Evolutionary conservation across 768 basidiomycete species (phyloP), one percentile per base, ranked within the genome.

Genomic region (Brasilioporus rufonigricans): DNA sequence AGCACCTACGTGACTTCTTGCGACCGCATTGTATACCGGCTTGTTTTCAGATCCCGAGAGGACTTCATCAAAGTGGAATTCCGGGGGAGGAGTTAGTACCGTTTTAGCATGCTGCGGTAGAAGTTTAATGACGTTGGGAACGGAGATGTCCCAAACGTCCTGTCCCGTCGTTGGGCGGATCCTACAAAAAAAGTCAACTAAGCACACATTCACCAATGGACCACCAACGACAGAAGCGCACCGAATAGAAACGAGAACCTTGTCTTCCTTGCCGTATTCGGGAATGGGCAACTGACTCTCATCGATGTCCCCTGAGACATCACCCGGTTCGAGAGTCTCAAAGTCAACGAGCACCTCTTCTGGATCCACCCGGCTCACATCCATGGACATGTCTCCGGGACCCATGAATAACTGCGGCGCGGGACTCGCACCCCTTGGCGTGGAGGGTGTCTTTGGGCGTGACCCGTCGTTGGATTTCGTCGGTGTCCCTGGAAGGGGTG

Each of bases 241-340:
- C 89, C 89, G 79, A 60, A 93, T 78, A 24, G 91, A 91, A 21
- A 93, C 91, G 69, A 93, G 84, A 43, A 92, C 91, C 67, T 93
- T 92, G 68, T 92, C 90, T 50, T 89, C 82, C 48, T 80, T 83
- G n/a, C 86, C 85, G 56, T 85, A 81, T 48, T 84, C 78, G 1
- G 71, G 68, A 1, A 68, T 65, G n/a, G 69, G 71, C 51, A 73
- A 58, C 16, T 84, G 63, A 18, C 76, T 74, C 51, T 85, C 83
- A 50, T 90, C 89, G 2, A 89, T 75, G 50, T 87, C 87, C 0
- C 71, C 86, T 11, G 84, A 89, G 9, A 89, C 61, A 64, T 92
- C 89, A 0, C 79, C 79, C 6, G 79, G 74, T 39, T 90, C 89
- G 2, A 93, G 80, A 2, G 74, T 88, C 65, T 87, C 78, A 58